Base-by-base conservation (phyloP, 2,329 filamentous ascomycete species). In the Colletotrichum abscissum region DNA sequence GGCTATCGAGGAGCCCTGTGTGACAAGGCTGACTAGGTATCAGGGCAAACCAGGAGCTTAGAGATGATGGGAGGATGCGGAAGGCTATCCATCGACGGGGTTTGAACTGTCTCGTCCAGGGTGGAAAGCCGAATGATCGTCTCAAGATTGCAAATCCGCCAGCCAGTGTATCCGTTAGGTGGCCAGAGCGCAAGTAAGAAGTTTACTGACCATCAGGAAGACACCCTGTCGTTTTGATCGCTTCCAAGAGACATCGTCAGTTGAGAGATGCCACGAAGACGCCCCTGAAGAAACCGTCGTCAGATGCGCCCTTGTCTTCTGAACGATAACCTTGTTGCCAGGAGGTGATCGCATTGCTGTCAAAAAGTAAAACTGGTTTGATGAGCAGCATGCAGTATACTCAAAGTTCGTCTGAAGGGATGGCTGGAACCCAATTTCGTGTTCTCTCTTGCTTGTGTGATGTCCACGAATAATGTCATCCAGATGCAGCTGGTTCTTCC, bases 61-160 rank as follows among this genome's bases (percentile, higher is more conserved):
- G 24, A 62, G 33, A 11, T 33, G 46, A 56, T 35, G 58, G 30
- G 30, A 57, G 42, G 54, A 66, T 63, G 65, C 52, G 19, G 60
- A 30, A 70, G 70, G 60, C 70, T 73, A 54, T 30, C 55, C 67
- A 62, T 30, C 24, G 38, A 67, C 28, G 22, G 38, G 52, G 72
- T 74, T 74, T 74, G 62, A 63, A 67, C 35, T 63, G 38, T 62
- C 62, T 63, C 57, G 49, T 63, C 69, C 56, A 55, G 63, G 68
- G 49, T 63, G 28, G 19, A 33, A 38, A 54, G 70, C 52, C 49
- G 69, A 63, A 54, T 58, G 49, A 63, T 64, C 64, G 75, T 76
- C 74, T 75, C 75, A 76, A 70, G 73, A 76, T 74, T 75, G 74
- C 74, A 75, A 75, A 76, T 75, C 66, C 49, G 38, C 57, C 46